Evolutionary conservation across 2,329 filamentous ascomycete genomes (phyloP).

Genomic region (Talaromyces islandicus): DNA sequence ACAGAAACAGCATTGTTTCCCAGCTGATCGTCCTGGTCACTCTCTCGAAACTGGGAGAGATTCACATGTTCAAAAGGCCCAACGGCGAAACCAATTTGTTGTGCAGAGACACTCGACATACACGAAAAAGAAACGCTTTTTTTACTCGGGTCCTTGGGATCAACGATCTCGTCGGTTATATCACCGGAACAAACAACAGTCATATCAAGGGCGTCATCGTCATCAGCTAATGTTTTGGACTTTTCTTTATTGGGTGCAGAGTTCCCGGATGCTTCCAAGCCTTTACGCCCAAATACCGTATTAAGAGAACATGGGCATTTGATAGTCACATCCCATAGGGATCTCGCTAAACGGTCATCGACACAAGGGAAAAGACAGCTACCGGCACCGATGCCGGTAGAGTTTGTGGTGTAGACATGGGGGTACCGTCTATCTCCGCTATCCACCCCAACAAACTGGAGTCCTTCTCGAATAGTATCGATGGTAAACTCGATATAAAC

Average conservation of each 20-base stretch:
- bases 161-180: slow-evolving; percentile 72
- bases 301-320: slow-evolving; percentile 81
- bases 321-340: slow-evolving; percentile 82
- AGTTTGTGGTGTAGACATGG: slow-evolving; percentile 84
- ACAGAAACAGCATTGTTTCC: slow-evolving; percentile 83
- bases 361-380: slow-evolving; percentile 90
- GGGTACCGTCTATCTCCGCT: slow-evolving; percentile 77
- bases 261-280: slow-evolving; percentile 17
- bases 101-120: slow-evolving; percentile 67
- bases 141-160: slow-evolving; percentile 69
- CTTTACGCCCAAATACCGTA: slow-evolving; percentile 53
- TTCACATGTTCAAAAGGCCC: slow-evolving; percentile 94
- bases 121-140: slow-evolving; percentile 85
- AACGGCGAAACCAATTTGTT: slow-evolving; percentile 88
- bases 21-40: slow-evolving; percentile 86
- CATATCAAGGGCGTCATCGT: slow-evolving; percentile 85
- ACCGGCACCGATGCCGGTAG: slow-evolving; percentile 68
- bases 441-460: slow-evolving; percentile 86
- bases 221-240: slow-evolving; percentile 50
- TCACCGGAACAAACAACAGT: slow-evolving; percentile 87
- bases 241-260: slow-evolving; percentile 15
- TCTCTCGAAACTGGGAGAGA: slow-evolving; percentile 79
- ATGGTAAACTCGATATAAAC: slow-evolving; percentile 72
- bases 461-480: slow-evolving; percentile 70
- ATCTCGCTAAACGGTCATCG: slow-evolving; percentile 74